Percentiles rank a stretch among this genome's conserved stretches.
Conservation (phyloP, 139 green algal species). For the Coccomyxa sp. region DNA sequence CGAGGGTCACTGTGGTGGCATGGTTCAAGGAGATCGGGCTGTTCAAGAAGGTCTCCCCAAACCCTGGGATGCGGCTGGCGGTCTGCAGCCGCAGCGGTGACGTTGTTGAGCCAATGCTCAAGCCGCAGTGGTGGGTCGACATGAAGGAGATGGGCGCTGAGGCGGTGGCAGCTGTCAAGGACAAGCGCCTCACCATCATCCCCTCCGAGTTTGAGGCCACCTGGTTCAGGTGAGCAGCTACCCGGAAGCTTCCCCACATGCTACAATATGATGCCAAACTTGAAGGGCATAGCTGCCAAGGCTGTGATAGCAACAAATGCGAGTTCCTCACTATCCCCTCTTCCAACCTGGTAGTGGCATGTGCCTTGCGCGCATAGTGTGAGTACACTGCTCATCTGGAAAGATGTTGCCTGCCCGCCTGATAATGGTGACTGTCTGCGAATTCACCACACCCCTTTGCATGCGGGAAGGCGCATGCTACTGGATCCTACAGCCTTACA, state of each 20-base stretch:
- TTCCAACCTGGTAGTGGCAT: too few species aligned
- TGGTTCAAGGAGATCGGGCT: slow-evolving; percentile 80
- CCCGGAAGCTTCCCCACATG: neutral
- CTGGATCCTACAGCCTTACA: too few species aligned
- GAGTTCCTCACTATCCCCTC: too few species aligned
- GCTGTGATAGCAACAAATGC: too few species aligned
- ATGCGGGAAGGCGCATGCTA: too few species aligned
- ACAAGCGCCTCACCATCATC: slow-evolving; percentile 86
- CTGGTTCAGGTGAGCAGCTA: slow-evolving; percentile 65
- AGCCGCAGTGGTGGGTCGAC: slow-evolving; percentile 93
- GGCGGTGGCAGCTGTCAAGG: slow-evolving; percentile 68
- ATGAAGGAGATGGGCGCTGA: slow-evolving; percentile 82
- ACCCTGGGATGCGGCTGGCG: slow-evolving; percentile 91
- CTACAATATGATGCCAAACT: too few species aligned
- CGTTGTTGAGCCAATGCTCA: slow-evolving; percentile 98
- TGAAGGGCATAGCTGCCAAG: too few species aligned
- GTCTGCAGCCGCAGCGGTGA: slow-evolving; percentile 92
- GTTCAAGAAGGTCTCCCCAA: slow-evolving; percentile 78
- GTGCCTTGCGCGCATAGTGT: too few species aligned
- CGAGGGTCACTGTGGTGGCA: slow-evolving; percentile 76
- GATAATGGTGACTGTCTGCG: too few species aligned
- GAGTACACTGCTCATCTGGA: too few species aligned
- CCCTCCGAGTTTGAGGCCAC: slow-evolving; percentile 82
- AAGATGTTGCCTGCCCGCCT: too few species aligned
- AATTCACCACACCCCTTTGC: too few species aligned